Base-by-base conservation (phyloP, 2,329 filamentous ascomycete genomes). In the Cordyceps farinosa region DNA sequence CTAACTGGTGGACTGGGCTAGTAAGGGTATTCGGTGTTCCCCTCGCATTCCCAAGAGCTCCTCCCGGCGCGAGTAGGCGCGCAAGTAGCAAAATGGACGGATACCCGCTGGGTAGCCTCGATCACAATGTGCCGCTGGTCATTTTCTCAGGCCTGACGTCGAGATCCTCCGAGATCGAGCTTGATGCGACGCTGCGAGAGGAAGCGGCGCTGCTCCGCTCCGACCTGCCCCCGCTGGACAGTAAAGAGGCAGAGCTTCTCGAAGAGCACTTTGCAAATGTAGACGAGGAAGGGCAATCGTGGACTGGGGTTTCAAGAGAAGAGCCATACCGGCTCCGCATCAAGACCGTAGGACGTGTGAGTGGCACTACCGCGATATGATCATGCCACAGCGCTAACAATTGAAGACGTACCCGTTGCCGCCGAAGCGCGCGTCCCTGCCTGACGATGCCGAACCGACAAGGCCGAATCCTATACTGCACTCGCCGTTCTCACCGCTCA, bases 401-500 rank as follows among this genome's bases (percentile, higher is more conserved):
- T 61, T 65, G 44, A 71, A 86, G 83, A 80, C 82, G 44, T 79
- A 84, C 66, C 72, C 80, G 71, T 83, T 83, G 64, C 86, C 87
- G 13, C 80, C 83, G 45, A 82, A 86, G 66, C 82, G 82, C 69
- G 84, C 84, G 42, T 78, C 77, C 65, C 76, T 84, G 53, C 83
- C 82, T 22, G 79, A 81, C 53, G 77, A 82, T 61, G 76, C 82
- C 69, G 81, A 84, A 57, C 70, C 76, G 3, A 77, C 82, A 60
- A 74, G 77, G 44, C 74, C 79, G 30, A 76, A 80, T 22, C 78
- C 82, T 64, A 79, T 87, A n/a, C 79, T 97, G 5, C 94, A 98
- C 75, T 98, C 95, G 13, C 91, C 93, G 1, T 87, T 97, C 68
- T 98, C 95, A 2, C 95, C 94, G 1, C 82, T 98, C 36, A 95